Base-by-base conservation (phyloP, 2,329 filamentous ascomycete species). In the Botryotinia narcissicola region DNA sequence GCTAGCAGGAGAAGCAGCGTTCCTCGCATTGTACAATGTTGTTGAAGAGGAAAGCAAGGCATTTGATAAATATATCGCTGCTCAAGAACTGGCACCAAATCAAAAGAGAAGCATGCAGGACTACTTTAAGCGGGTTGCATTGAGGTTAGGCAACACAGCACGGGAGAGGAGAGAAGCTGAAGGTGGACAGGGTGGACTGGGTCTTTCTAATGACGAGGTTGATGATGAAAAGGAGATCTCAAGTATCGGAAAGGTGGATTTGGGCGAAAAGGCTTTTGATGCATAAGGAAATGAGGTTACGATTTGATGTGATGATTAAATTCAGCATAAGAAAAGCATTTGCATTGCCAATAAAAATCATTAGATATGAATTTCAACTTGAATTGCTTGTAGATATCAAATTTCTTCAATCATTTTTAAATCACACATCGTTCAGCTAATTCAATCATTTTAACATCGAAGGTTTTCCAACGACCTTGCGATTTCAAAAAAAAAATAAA, bases 171-270 rank as follows among this genome's bases (percentile, higher is more conserved):
- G 90, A 80, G 95, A 97, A 78, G 96, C 96, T 0, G 95, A 98
- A 81, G 95, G 95, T 75, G 96, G 95, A 12, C 88, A 91, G 74
- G 95, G 95, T 64, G 94, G 94, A 0, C 81, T 98, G 68, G 95
- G 95, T 0, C 82, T 99, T 79, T 93, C 92, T 48, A 94, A 93
- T 80, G 96, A 99, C 82, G 96, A 99, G 84, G 85, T 90, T 46
- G 96, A 99, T 80, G 96, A 99, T 83, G 94, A 98, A 85, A 92
- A 90, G 83, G 96, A 99, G 85, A 91, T 99, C 75, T 97, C 94
- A 95, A 96, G 93, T 81, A 92, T 99, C 68, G 96, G 96, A 9
- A 95, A 92, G 83, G 90, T 97, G 68, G 95, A 98, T 81, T 84
- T 95, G 64, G 92, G 88, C 14, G 92, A 93, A 66, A 75, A 74